Base-by-base conservation (phyloP, 371 early-diverging fungal species). In the Zychaea mexicana region DNA sequence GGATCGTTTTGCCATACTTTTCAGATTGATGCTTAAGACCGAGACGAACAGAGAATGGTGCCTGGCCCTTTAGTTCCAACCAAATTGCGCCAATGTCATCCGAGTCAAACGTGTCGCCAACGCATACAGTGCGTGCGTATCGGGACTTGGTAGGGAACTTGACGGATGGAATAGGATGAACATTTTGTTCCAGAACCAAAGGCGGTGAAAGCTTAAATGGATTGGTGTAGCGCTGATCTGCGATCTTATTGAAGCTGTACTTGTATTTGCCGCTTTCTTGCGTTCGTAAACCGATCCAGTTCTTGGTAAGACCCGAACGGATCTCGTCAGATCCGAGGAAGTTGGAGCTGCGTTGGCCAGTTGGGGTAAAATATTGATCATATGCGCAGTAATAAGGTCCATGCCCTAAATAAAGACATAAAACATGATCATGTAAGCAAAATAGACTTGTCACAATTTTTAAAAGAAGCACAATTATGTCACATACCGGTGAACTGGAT, bases 41-140 rank as follows among this genome's bases (percentile, higher is more conserved):
- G 0, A 85, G 47, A 17, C 71, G 67, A 1, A 81, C 68, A 36
- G 70, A 61, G 66, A 79, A 85, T 3, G 85, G 83, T n/a, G 85
- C 73, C 9, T 70, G 64, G 31, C 85, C 85, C 10, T 69, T 66
- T 24, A 81, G 59, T 24, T 81, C 77, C 9, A 85, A 26, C 59
- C 64, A 64, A 9, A 81, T 64, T 4, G 77, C 67, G 12, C 66
- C 63, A 60, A 72, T 65, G 17, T 79, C 74, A 26, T 69, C 42
- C 1, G 67, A 70, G 2, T 55, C 58, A 8, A 82, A 57, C 2
- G 67, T 58, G 17, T 79, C 75, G 8, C 80, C 83, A n/a, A 85
- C 83, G 62, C 85, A 85, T 27, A 79, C 60, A 6, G 65, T 69
- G 21, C 71, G 74, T 8, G 65, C 69, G 12, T 64, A 61, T 21